These are phyloP conservation scores for Prunus davidiana DNA, from an alignment of 306 rosid genomes.

Conservation along the genomic window DNA sequence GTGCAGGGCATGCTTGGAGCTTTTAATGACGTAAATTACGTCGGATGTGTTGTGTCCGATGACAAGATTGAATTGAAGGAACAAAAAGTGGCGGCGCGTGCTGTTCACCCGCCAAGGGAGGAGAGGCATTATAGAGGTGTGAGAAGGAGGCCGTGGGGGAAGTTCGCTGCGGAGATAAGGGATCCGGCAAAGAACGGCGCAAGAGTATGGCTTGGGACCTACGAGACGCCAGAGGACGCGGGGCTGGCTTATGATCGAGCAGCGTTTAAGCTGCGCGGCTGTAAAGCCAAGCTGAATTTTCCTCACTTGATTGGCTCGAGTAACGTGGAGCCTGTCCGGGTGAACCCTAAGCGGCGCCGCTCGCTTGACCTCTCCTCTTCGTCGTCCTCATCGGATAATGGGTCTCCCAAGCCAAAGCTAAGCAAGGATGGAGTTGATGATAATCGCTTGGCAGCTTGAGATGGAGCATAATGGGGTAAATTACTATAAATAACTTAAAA, in stretches of 20 bases:
- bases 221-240: constrained; percentile 36
- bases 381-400: not conserved
- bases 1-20: not conserved
- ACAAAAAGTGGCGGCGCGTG: not conserved
- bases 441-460: no score
- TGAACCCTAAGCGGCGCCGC: constrained; percentile 8
- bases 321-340: not conserved
- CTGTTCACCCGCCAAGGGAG: not conserved
- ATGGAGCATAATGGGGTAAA: not conserved
- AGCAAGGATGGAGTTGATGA: not conserved
- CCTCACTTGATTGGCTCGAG: constrained; percentile 37
- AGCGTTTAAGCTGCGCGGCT: constrained; percentile 45
- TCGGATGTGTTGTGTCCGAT: not conserved
- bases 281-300: constrained; percentile 52
- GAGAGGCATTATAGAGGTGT: constrained; percentile 38
- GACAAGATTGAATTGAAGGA: no score
- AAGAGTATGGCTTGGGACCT: constrained; percentile 59
- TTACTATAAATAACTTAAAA: no score
- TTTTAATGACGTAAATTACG: not conserved
- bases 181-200: constrained; percentile 38
- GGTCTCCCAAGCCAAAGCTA: not conserved
- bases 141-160: constrained; percentile 62
- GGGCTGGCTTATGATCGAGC: constrained; percentile 56
- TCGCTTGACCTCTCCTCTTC: not conserved
- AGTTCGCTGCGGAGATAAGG: constrained; percentile 47